Base-by-base conservation (phyloP, 2,329 filamentous ascomycete genomes). In the Tolypocladium guangdongense region DNA sequence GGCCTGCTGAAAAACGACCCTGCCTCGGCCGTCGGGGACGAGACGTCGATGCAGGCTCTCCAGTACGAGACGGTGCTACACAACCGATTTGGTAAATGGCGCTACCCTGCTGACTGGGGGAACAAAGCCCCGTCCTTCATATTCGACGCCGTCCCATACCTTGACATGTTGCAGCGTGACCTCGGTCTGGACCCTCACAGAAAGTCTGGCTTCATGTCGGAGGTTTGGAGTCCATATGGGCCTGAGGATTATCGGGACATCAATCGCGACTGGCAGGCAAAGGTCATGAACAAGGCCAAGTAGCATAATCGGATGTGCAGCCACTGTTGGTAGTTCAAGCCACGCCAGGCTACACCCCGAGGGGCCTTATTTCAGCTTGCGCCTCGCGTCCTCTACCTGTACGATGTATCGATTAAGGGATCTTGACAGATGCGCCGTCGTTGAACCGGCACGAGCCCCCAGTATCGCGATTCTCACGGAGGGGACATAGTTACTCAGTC, bases 61-160 rank as follows among this genome's bases (percentile, higher is more conserved):
- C 70, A 66, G 52, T 74, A 76, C 57, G 77, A 86, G 59, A 81
- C 84, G 0, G 76, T 83, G 27, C 69, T 90, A 48, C 75, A 86
- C 62, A 82, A 78, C 22, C 80, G 86, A 38, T 92, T 86, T 64
- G 84, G 84, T 5, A 81, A 77, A 58, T 85, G 84, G 78, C 76
- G 87, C 30, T 87, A 87, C 60, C 81, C 84, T 1, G 76, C 72
- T 4, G 86, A 86, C 0, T 83, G 81, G 61, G 86, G 86, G 1
- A 73, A 71, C 39, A 76, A 74, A 62, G 74, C 78, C 54, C 84
- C 84, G 0, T 86, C 88, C 64, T 84, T 90, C 58, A 83, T 88
- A 20, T 91, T 92, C 62, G 88, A 93, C 65, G 78, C 78, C 0
- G 65, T 92, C 52, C 86, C 86, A 4, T 93, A 90, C 55, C 64